Base-by-base conservation (phyloP, 2,329 filamentous ascomycete genomes). In the Bisporella sp. region DNA sequence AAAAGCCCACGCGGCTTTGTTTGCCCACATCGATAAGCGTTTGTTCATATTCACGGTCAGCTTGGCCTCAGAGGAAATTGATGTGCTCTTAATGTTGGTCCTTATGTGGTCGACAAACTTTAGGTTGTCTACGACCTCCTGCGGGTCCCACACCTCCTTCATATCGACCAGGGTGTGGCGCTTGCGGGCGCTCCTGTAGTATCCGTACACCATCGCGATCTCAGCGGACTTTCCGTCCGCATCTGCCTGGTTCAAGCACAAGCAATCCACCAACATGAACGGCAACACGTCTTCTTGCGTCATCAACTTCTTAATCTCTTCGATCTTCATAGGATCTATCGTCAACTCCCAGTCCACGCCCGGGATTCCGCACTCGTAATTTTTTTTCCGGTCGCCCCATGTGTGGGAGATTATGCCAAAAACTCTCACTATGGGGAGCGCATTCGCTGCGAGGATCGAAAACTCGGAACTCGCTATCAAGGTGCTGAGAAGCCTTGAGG, bases 151-250 rank as follows among this genome's bases (percentile, higher is more conserved):
- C 5, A 59, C 55, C 40, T 62, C 54, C 2, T 54, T 50, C 60
- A 66, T 66, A n/a, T 66, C 61, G 41, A 68, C 51, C 48, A 67
- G 46, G 30, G 67, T 59, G 45, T 59, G 54, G 41, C 57, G 58
- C 31, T 54, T 58, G 35, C 56, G 48, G 3, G 57, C 57, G 11
- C 39, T 56, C 45, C 55, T 58, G 45, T 59, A 59, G 44, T 57
- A 57, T 41, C 58, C 47, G 47, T 54, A 57, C 55, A 57, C 56
- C 49, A 51, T 54, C 7, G 45, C 13, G 30, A 56, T 48, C 47
- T 56, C 54, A 49, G 31, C 41, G 12, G 48, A 39, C 41, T 43
- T 56, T 42, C 55, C 53, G 7, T 46, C 50, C 31, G 47, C 48
- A 42, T 59, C 54, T 8, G 41, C 53, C 39, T 62, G 60, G 30